Conservation (phyloP, 768 basidiomycete species). For the Amanita fuliginea region DNA sequence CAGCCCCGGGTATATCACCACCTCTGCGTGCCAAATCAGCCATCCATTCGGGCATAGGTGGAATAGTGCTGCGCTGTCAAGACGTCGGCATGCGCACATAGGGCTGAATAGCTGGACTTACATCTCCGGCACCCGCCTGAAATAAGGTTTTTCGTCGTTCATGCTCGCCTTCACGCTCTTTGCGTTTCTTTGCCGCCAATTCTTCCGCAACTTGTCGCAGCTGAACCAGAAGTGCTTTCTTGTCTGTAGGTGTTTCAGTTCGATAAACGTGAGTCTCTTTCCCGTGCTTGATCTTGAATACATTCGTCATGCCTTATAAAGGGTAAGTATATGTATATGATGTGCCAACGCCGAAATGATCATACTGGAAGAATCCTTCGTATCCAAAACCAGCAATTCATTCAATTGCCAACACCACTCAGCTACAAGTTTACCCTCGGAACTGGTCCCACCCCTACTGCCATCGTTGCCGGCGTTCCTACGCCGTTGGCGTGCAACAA, state of each 20-base stretch:
- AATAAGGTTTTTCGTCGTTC: conserved; percentile 76
- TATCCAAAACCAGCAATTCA: conserved; percentile 92
- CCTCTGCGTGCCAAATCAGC: conserved; percentile 50
- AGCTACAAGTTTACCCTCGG: conserved; percentile 75
- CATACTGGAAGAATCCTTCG: conserved; percentile 88
- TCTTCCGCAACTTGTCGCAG: conserved; percentile 94
- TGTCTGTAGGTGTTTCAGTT: conserved; percentile 71
- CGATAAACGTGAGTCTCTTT: conserved; percentile 95
- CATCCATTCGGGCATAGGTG: conserved; percentile 71
- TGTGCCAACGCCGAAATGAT: conserved; percentile 3
- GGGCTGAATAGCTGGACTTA: conserved; percentile 10
- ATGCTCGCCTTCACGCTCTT: conserved; percentile 90
- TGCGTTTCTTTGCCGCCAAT: conserved; percentile 74
- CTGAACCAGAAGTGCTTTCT: conserved; percentile 73
- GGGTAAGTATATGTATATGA: conserved; percentile 1
- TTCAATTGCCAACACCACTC: conserved; percentile 89
- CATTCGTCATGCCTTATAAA: conserved; percentile 71
- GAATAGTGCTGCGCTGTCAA: conserved; percentile 20
- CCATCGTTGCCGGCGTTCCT: conserved; percentile 40
- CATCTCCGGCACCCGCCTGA: conserved; percentile 33
- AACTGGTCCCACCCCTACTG: conserved; percentile 24
- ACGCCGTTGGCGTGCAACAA: conserved; percentile 73
- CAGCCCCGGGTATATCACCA: conserved; percentile 35
- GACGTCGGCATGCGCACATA: neutral
- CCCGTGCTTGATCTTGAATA: conserved; percentile 88